Evolutionary conservation across 176 grass and related monocot species (phyloP).

Genomic region (Oryza meridionalis): DNA sequence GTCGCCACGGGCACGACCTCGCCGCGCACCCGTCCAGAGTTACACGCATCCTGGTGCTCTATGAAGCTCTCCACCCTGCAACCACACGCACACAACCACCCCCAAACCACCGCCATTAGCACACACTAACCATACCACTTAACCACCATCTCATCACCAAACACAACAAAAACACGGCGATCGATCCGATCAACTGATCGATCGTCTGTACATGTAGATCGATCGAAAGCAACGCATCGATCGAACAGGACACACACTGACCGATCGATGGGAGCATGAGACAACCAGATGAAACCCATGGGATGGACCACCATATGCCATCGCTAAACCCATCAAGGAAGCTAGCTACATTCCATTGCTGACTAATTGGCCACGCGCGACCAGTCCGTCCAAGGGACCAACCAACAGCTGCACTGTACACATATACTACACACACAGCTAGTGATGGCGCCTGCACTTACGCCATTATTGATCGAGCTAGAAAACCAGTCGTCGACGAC

Average conservation of each 20-base stretch:
- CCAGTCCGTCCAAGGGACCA: background rate
- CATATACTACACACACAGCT: background rate
- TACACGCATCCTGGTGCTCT: constrained; percentile 97
- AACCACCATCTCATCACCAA: background rate
- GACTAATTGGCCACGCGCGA: background rate
- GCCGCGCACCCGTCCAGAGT: constrained; percentile 57
- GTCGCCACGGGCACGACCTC: constrained; percentile 35
- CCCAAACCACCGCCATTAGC: constrained; percentile 1
- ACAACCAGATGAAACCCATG: background rate
- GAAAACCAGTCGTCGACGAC: background rate
- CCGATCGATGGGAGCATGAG: background rate
- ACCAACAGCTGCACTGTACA: background rate
- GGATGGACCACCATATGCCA: background rate
- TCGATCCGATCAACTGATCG: background rate
- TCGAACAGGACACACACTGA: background rate
- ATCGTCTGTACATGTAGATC: background rate
- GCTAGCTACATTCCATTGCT: background rate
- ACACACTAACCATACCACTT: background rate
- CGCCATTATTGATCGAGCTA: background rate
- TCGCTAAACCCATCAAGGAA: background rate
- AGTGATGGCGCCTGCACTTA: background rate
- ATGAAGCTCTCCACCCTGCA: constrained; percentile 97
- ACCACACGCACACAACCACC: background rate
- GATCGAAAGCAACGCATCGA: constrained; percentile 40
- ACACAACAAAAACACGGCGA: background rate